A percentile compares a stretch with the other conserved stretches of the same genome.
phyloP scores from a whole-genome alignment of 2,329 filamentous ascomycete species.

The Daldinia sp. region DNA sequence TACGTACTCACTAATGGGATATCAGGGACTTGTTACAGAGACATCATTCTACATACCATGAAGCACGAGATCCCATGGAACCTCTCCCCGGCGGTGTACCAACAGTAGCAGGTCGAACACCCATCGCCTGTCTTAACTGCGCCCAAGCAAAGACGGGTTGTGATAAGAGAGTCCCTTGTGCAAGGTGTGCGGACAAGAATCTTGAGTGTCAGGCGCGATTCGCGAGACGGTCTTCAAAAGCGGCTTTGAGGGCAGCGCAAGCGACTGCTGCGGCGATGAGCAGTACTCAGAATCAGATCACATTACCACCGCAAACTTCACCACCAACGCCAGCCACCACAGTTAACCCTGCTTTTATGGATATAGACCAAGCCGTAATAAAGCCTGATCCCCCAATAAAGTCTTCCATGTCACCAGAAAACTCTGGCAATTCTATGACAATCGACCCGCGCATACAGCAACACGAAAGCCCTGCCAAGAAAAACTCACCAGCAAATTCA shows the following conservation, averaged over 20 bases:
- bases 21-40: conserved; percentile 63
- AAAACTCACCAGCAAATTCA: conserved; percentile 51
- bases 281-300: conserved; percentile 40
- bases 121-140: conserved; percentile 64
- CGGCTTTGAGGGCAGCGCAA: conserved; percentile 59
- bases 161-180: conserved; percentile 63
- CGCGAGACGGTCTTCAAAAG: conserved; percentile 64
- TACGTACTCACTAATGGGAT: conserved; percentile 33
- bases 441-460: conserved; percentile 53
- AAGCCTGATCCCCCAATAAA: conserved; percentile 48
- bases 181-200: conserved; percentile 63
- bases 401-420: conserved; percentile 49
- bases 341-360: conserved; percentile 55
- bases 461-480: conserved; percentile 45
- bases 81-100: conserved; percentile 58
- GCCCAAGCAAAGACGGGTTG: conserved; percentile 65
- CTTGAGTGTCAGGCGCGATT: conserved; percentile 62
- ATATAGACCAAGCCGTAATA: conserved; percentile 50
- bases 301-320: conserved; percentile 40
- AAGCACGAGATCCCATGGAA: conserved; percentile 61
- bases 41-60: conserved; percentile 65
- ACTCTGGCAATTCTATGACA: conserved; percentile 41
- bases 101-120: conserved; percentile 55
- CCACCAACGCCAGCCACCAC: conserved; percentile 44
- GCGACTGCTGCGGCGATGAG: conserved; percentile 52